These are phyloP conservation scores for Rhododendron simsii DNA, from an alignment of 148 eudicot genomes.

Conservation along the genomic window DNA sequence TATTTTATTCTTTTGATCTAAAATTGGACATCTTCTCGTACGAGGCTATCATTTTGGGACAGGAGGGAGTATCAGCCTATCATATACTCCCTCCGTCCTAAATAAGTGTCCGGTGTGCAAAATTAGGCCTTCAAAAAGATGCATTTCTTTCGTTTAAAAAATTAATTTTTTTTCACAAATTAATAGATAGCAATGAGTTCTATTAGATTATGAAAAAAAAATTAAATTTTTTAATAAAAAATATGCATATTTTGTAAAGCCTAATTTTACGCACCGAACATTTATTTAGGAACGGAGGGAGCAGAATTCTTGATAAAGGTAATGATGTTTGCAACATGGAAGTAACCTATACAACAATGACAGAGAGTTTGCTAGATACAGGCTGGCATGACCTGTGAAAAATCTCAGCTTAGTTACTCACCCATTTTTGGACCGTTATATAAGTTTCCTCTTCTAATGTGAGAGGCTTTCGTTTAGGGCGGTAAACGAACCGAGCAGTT, in stretches of 20 bases:
- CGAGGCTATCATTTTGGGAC: not conserved
- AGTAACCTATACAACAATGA: not conserved
- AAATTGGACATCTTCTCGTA: not conserved
- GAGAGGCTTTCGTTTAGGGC: not conserved
- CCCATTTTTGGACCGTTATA: not conserved
- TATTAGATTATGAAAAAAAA: no score
- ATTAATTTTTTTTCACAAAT: no score
- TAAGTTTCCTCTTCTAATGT: not conserved
- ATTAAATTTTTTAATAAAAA: no score
- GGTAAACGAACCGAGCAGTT: no score
- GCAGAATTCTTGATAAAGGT: not conserved
- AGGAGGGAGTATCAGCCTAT: not conserved
- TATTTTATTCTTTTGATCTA: not conserved
- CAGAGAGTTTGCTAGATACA: not conserved
- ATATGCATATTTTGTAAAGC: no score
- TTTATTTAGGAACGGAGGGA: no score
- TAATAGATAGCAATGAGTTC: no score
- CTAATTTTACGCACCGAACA: no score
- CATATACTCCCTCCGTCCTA: no score
- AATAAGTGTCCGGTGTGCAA: no score
- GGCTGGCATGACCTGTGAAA: not conserved
- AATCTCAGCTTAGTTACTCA: not conserved
- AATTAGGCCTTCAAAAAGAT: no score
- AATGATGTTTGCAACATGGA: not conserved
- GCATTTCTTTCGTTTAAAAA: no score